Percentiles rank a stretch among this genome's conserved stretches.
Conservation (phyloP, 257 asterid genomes). For the Capsicum rhomboideum region DNA sequence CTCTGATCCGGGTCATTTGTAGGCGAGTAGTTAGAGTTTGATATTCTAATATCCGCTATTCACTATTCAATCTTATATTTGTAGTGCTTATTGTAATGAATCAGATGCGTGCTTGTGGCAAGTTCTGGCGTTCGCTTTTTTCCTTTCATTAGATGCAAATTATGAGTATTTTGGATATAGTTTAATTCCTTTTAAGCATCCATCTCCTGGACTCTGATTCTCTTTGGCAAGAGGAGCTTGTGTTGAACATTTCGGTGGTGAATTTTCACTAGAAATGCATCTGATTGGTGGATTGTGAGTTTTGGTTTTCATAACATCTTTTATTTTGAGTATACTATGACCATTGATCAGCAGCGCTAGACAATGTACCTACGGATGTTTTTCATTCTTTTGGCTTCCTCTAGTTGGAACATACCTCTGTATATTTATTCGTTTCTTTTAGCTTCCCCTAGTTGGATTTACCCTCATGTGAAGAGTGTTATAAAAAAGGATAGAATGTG, state of each 20-base stretch:
- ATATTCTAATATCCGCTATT: neutral
- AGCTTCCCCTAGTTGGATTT: neutral
- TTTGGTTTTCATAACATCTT: neutral
- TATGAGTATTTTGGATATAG: neutral
- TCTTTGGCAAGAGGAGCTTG: neutral
- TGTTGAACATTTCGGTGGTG: neutral
- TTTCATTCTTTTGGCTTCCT: neutral
- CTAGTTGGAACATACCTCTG: neutral
- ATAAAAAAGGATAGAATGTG: neutral
- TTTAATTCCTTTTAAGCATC: neutral
- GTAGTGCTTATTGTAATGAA: neutral
- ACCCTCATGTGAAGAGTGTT: neutral
- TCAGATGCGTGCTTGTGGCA: neutral
- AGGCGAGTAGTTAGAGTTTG: neutral
- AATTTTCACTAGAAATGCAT: too few species aligned
- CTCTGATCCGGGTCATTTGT: neutral
- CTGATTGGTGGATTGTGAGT: too few species aligned
- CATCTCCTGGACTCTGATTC: neutral
- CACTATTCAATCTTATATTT: neutral
- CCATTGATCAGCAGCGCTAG: too few species aligned
- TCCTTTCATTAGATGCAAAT: neutral
- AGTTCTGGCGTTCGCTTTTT: neutral
- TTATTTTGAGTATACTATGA: too few species aligned
- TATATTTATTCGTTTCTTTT: neutral
- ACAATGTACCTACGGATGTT: too few species aligned